Conservation (phyloP, 2,329 filamentous ascomycete genomes). For the Pseudogymnoascus sp. region DNA sequence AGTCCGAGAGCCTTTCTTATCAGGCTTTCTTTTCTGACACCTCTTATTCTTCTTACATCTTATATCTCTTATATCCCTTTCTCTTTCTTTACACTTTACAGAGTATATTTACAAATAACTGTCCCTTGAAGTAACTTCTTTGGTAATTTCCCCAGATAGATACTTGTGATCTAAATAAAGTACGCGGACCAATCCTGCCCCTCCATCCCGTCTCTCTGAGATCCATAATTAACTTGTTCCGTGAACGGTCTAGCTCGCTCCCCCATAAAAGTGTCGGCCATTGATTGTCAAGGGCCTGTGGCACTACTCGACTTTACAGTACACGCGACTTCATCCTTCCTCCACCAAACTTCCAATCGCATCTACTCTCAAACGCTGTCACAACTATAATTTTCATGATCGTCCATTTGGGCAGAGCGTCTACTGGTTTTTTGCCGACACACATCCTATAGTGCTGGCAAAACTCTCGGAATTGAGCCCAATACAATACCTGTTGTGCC, state of each 20-base stretch:
- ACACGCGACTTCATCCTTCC: conserved; percentile 5
- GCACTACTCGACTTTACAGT: not conserved
- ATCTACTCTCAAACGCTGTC: not conserved
- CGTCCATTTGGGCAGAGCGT: conserved; percentile 4
- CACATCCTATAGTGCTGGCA: not conserved
- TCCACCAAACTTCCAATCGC: not conserved
- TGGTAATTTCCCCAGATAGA: not conserved
- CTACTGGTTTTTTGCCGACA: not conserved
- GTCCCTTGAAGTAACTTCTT: not conserved
- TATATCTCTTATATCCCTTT: not conserved
- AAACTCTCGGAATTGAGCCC: not conserved
- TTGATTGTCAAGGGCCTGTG: not conserved
- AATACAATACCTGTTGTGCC: not conserved
- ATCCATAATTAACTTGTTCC: not conserved
- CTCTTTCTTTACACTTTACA: not conserved
- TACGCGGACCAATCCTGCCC: not conserved
- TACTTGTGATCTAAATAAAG: not conserved
- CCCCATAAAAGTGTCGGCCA: not conserved
- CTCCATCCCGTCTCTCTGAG: not conserved
- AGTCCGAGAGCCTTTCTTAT: not conserved
- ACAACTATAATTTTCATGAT: not conserved
- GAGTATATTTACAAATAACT: not conserved
- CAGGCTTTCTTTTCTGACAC: not conserved
- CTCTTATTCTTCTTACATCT: not conserved
- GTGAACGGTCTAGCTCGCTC: not conserved